Percentiles rank a stretch among this genome's conserved stretches.
phyloP scores from a whole-genome alignment of 2,329 filamentous ascomycete species.

The Tolypocladium ovalisporum region DNA sequence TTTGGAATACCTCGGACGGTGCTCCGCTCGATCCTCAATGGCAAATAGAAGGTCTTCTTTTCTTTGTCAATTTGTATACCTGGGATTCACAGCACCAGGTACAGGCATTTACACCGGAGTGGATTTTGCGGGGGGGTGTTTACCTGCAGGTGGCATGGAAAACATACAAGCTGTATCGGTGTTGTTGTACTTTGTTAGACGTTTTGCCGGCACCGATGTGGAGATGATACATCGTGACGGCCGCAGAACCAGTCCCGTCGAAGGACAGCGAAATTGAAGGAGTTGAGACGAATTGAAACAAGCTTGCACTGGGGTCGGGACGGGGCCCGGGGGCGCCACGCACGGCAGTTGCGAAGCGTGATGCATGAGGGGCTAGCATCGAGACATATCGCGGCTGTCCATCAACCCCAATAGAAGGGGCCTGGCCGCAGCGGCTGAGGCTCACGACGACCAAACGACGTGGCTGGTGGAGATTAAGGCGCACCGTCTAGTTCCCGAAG shows the following conservation, averaged over 20 bases:
- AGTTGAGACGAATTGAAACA: background rate
- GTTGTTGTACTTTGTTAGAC: background rate
- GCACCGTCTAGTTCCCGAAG: background rate
- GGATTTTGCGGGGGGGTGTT: background rate
- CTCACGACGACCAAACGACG: background rate
- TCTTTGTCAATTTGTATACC: background rate
- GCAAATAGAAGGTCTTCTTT: background rate
- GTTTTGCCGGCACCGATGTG: background rate
- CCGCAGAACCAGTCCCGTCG: background rate
- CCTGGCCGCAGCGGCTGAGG: background rate
- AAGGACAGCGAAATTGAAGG: background rate
- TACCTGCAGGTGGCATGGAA: background rate
- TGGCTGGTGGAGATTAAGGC: background rate
- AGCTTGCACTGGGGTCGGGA: background rate
- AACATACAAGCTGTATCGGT: background rate
- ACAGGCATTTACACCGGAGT: background rate
- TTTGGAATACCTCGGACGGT: background rate
- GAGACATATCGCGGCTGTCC: background rate
- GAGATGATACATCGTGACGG: background rate
- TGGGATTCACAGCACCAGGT: conserved; percentile 6
- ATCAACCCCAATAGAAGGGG: background rate
- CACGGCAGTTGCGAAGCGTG: background rate
- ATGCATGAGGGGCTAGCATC: background rate
- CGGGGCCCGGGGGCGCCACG: background rate
- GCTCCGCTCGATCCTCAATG: background rate